Percentiles rank a stretch among this genome's conserved stretches.
Conservation (phyloP, 2,329 filamentous ascomycete genomes). For the Clarireedia hainanense region DNA sequence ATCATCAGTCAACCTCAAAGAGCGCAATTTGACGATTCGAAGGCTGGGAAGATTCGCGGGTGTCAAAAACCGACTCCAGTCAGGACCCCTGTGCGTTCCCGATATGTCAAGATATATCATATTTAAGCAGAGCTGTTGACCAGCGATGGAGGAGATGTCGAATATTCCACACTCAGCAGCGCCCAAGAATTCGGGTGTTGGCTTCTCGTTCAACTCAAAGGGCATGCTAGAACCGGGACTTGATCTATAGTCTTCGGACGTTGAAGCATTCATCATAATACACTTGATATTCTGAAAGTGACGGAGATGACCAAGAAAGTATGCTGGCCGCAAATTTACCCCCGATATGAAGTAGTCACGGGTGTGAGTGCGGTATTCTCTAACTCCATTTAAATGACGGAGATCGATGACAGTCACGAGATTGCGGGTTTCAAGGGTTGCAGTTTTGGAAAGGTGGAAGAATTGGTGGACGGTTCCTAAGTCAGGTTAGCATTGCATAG, state of each 20-base stretch:
- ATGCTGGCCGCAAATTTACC: background rate
- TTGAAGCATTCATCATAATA: background rate
- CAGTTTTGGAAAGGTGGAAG: background rate
- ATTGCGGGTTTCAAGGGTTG: slow-evolving; percentile 22
- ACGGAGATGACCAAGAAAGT: background rate
- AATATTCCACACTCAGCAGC: background rate
- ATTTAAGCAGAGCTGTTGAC: background rate
- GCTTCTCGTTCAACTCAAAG: background rate
- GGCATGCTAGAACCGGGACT: background rate
- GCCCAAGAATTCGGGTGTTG: background rate
- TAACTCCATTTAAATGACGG: background rate
- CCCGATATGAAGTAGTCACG: background rate
- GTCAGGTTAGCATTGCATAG: background rate
- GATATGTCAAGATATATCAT: slow-evolving; percentile 20
- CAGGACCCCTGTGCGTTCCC: slow-evolving; percentile 3
- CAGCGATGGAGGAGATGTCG: background rate
- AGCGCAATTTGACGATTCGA: slow-evolving; percentile 43
- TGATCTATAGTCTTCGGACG: background rate
- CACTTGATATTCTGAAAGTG: slow-evolving; percentile 2
- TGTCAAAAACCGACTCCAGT: slow-evolving; percentile 30
- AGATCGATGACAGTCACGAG: slow-evolving; percentile 3
- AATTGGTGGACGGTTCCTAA: background rate
- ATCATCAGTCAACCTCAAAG: slow-evolving; percentile 39
- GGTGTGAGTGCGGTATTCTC: background rate
- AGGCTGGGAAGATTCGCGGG: slow-evolving; percentile 28